phyloP scores from a whole-genome alignment of 768 basidiomycete genomes.

The Russula dissimulans region DNA sequence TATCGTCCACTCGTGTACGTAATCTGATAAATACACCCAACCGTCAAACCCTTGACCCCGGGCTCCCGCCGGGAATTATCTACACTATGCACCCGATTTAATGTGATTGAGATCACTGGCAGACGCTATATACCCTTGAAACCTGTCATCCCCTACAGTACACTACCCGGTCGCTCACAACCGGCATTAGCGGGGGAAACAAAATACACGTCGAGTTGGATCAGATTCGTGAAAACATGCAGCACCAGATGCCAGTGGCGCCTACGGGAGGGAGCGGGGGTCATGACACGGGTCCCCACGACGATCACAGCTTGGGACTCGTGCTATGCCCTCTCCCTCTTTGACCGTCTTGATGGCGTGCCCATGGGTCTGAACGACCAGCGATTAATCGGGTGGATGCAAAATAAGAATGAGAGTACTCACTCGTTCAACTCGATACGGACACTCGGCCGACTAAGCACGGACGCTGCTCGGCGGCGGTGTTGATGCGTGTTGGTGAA shows the following conservation, averaged over 20 bases:
- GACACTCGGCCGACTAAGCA: slow-evolving; percentile 18
- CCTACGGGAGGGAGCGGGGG: neutral
- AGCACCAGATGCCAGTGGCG: neutral
- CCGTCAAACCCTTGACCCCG: neutral
- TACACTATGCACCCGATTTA: neutral
- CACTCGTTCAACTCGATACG: slow-evolving; percentile 19
- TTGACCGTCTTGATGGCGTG: slow-evolving; percentile 4
- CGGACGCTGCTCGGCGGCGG: slow-evolving; percentile 9
- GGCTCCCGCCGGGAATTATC: neutral
- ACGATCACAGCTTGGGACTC: neutral
- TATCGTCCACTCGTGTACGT: neutral
- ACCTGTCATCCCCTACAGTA: slow-evolving; percentile 4
- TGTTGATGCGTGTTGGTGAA: slow-evolving; percentile 12
- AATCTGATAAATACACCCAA: neutral
- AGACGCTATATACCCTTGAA: neutral
- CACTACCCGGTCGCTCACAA: neutral
- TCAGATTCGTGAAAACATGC: neutral
- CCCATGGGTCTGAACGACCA: neutral
- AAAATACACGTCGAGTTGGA: neutral
- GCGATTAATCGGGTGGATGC: neutral
- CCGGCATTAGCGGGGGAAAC: neutral
- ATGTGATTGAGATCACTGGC: neutral
- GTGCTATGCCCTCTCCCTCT: slow-evolving; percentile 7
- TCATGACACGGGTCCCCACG: neutral
- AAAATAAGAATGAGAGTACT: neutral